Base-by-base conservation (phyloP, 1,284 basidiomycete species). In the Ceratorhiza oryzae-sativae region DNA sequence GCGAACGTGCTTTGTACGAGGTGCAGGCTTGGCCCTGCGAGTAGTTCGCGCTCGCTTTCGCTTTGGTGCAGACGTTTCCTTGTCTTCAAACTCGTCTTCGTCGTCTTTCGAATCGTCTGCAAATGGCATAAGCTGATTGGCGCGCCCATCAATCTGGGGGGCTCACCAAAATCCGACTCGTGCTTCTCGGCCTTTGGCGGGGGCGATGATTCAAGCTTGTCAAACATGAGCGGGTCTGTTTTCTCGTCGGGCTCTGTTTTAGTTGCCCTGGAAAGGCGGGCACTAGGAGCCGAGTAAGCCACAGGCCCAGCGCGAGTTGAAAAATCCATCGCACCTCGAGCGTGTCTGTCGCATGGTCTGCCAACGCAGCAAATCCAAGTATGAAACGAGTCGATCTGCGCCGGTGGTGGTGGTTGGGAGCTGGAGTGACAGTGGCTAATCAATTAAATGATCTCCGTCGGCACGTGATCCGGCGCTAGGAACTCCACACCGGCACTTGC, bases 1-100 rank as follows among this genome's bases (percentile, higher is more conserved):
- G 3, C 67, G 67, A n/a, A 58, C 53, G 20, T 68, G 65, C 30
- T 45, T 56, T 53, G 56, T 68, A 3, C 51, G 65, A 30, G 65
- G 51, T 2, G 41, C 65, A 10, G 58, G 8, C 23, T 60, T 45
- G 3, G 25, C 13, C 20, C 5, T 15, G 12, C 30, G 58, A 3
- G 39, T 6, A 18, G 58, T 45, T n/a, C 58, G 58, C 2, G 39
- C 39, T 12, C 58, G 58, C 39, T 60, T 60, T 12, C 20, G 15
- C 23, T 59, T 59, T 15, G 34, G 56, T 3, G 36, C 36, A 3
- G 10, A 6, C 2, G 18, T 23, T 27, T 25, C n/a, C 32, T 39
- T 23, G 20, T 34, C 56, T n/a, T 59, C 56, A 18, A 42, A 59
- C 3, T 59, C n/a, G n/a, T 39, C 56, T 12, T 59, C 56, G 8